Evolutionary conservation across 2,329 filamentous ascomycete genomes (phyloP).

Genomic region (Ophiognomonia clavigignenti-juglandacearum): DNA sequence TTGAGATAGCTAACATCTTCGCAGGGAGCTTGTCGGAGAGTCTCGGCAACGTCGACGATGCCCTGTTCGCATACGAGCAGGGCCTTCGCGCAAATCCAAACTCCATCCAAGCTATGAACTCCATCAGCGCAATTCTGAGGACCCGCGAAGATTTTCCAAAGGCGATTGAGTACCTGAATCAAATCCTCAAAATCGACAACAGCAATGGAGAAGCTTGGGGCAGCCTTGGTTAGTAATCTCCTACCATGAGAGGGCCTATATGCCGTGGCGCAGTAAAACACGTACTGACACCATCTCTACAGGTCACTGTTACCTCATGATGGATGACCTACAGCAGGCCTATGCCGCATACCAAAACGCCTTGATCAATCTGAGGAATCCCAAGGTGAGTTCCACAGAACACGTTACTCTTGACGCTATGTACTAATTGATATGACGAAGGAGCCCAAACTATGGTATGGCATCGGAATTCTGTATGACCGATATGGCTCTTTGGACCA

Average conservation of each 20-base stretch:
- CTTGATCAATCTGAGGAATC: constrained; percentile 84
- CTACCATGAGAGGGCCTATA: constrained; percentile 22
- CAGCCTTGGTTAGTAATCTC: constrained; percentile 61
- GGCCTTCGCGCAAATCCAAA: constrained; percentile 82
- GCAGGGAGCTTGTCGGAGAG: constrained; percentile 81
- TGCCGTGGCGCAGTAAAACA: not conserved
- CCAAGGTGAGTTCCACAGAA: constrained; percentile 66
- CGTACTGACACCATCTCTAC: constrained; percentile 22
- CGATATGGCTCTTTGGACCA: constrained; percentile 94
- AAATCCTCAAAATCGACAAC: constrained; percentile 82
- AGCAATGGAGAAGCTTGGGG: constrained; percentile 96
- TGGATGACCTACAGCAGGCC: constrained; percentile 94
- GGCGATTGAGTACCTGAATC: constrained; percentile 87
- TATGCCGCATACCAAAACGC: constrained; percentile 97
- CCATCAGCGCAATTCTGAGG: constrained; percentile 85
- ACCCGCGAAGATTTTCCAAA: constrained; percentile 91
- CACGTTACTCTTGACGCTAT: not conserved
- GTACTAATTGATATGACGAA: constrained; percentile 28
- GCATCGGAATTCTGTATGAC: constrained; percentile 96
- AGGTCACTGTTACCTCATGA: constrained; percentile 99
- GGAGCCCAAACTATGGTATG: constrained; percentile 98
- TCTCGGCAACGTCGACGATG: constrained; percentile 82
- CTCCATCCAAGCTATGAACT: constrained; percentile 88
- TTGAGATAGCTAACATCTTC: constrained; percentile 25
- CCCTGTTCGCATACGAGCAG: constrained; percentile 85